Percentiles rank a stretch among this genome's conserved stretches.
Conservation (phyloP, 352 stramenopile genomes). For the Globisporangium lucens region DNA sequence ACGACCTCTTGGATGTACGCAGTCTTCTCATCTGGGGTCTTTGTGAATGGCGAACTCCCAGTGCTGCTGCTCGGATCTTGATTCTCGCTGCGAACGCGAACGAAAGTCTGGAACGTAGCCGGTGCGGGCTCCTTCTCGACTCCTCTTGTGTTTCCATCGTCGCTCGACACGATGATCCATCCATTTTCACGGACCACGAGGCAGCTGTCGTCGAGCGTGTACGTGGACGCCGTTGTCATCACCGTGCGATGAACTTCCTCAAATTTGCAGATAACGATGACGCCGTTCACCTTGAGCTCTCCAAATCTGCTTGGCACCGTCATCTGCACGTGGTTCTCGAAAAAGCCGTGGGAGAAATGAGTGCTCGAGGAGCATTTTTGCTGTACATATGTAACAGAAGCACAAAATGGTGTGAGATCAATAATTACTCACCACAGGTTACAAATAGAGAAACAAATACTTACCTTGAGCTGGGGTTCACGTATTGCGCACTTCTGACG, state of each 20-base stretch:
- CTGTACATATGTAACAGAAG: too few species aligned
- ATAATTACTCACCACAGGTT: too few species aligned
- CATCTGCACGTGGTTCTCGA: background rate
- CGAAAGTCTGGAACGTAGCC: slow-evolving; percentile 5
- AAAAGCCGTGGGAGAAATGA: background rate
- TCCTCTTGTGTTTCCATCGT: background rate
- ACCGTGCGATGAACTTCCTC: background rate
- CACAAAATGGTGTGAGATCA: too few species aligned
- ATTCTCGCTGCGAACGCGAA: background rate
- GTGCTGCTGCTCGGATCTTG: background rate
- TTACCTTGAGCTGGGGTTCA: background rate
- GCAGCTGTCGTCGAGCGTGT: background rate
- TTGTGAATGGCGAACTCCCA: background rate
- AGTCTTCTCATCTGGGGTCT: background rate
- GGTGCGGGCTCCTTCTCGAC: background rate
- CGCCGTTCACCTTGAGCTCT: background rate
- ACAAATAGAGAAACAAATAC: too few species aligned
- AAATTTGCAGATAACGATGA: background rate
- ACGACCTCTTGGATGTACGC: slow-evolving; percentile 4
- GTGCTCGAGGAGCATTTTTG: background rate
- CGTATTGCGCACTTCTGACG: too few species aligned
- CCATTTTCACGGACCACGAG: background rate
- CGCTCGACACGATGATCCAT: background rate
- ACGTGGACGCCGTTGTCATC: background rate
- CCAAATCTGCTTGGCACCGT: background rate